Evolutionary conservation across 2,329 filamentous ascomycete genomes (phyloP).

Genomic region (Talaromyces atroroseus): DNA sequence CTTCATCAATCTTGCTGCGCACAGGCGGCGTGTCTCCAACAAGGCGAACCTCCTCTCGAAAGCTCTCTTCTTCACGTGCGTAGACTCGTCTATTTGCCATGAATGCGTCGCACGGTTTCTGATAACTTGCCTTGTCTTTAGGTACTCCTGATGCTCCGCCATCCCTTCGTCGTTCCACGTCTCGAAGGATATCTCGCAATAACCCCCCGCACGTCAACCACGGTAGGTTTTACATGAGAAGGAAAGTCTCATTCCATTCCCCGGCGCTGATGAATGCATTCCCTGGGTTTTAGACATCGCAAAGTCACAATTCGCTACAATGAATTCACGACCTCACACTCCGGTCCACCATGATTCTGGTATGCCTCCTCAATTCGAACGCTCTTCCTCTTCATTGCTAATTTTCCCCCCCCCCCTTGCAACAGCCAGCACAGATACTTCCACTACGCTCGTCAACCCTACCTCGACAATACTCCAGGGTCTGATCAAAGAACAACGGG

Average conservation of each 20-base stretch:
- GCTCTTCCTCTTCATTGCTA: background rate
- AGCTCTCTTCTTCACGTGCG: slow-evolving; percentile 11
- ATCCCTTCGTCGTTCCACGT: slow-evolving; percentile 8
- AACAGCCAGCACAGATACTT: slow-evolving; percentile 23
- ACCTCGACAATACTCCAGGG: slow-evolving; percentile 36
- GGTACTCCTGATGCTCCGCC: background rate
- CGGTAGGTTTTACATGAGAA: background rate
- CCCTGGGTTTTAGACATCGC: slow-evolving; percentile 7
- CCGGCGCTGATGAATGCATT: background rate
- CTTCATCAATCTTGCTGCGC: slow-evolving; percentile 10
- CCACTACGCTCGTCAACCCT: slow-evolving; percentile 33
- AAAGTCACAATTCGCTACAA: slow-evolving; percentile 12
- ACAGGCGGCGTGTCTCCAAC: slow-evolving; percentile 13
- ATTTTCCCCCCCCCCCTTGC: background rate
- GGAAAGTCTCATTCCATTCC: background rate
- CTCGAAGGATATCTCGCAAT: slow-evolving; percentile 10
- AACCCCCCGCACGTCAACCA: slow-evolving; percentile 15
- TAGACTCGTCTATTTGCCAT: background rate
- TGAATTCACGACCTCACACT: slow-evolving; percentile 11
- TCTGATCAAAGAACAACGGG: slow-evolving; percentile 38
- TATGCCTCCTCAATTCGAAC: background rate
- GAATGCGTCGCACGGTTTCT: background rate
- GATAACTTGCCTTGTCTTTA: background rate
- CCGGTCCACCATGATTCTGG: slow-evolving; percentile 11
- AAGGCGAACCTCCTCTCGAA: slow-evolving; percentile 11